Evolutionary conservation across 495 filamentous ascomycete genomes (phyloP).

Genomic region (Neurospora intermedia): DNA sequence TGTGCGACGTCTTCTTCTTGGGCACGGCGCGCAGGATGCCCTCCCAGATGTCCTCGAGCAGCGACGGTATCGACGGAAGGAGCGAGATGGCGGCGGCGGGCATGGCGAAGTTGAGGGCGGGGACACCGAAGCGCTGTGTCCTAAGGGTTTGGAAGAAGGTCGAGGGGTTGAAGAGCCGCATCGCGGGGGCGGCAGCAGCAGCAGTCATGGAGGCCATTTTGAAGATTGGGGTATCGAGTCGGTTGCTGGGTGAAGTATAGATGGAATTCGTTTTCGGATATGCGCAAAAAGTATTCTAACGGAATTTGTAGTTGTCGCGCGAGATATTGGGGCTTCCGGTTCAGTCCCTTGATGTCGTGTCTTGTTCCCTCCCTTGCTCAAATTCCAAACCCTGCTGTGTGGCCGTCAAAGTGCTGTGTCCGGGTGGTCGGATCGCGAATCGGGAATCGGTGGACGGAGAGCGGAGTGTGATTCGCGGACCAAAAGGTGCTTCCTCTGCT

Average conservation of each 20-base stretch:
- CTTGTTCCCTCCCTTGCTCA: neutral
- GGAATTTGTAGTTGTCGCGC: neutral
- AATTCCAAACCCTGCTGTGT: neutral
- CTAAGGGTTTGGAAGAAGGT: constrained; percentile 28
- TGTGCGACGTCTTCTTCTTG: constrained; percentile 98
- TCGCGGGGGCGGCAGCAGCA: constrained; percentile 12
- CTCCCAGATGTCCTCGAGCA: constrained; percentile 79
- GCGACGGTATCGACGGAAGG: constrained; percentile 34
- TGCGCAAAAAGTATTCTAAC: neutral
- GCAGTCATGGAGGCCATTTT: constrained; percentile 20
- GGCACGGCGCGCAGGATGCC: constrained; percentile 85
- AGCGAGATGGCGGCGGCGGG: constrained; percentile 46
- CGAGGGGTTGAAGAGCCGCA: constrained; percentile 29
- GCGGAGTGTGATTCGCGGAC: neutral
- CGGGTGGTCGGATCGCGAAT: neutral
- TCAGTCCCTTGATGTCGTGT: too few species aligned
- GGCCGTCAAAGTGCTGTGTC: neutral
- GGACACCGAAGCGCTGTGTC: constrained; percentile 26
- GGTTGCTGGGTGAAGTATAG: neutral
- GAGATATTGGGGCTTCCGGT: neutral
- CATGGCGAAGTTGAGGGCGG: constrained; percentile 40
- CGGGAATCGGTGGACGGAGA: neutral
- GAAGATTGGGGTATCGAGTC: constrained; percentile 4
- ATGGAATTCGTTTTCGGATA: neutral
- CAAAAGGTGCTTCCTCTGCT: neutral